A percentile compares a stretch with the other conserved stretches of the same genome.
These are phyloP conservation scores for Pseudotulostoma volvatum DNA, from an alignment of 495 filamentous ascomycete species.

Conservation along the genomic window DNA sequence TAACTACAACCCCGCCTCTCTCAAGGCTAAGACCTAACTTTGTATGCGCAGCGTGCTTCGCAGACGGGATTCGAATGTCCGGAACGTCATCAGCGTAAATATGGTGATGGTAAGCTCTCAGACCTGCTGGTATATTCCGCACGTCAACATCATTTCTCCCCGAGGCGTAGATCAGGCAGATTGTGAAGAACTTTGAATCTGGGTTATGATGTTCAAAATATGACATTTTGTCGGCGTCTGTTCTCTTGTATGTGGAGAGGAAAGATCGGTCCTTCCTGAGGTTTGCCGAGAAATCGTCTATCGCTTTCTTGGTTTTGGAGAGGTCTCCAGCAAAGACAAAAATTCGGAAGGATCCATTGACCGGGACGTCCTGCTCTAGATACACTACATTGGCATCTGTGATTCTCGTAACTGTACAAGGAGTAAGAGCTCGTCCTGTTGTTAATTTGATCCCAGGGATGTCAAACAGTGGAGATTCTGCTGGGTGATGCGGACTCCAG, in stretches of 20 bases:
- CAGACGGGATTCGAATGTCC: slow-evolving; percentile 51
- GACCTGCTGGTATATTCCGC: slow-evolving; percentile 42
- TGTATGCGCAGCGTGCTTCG: slow-evolving; percentile 58
- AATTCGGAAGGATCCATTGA: slow-evolving; percentile 75
- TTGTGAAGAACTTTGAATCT: slow-evolving; percentile 62
- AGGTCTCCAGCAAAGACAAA: slow-evolving; percentile 69
- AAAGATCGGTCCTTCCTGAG: slow-evolving; percentile 51
- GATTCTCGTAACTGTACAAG: slow-evolving; percentile 64
- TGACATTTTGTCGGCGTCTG: slow-evolving; percentile 45
- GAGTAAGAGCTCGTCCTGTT: slow-evolving; percentile 55
- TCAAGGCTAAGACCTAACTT: slow-evolving; percentile 70
- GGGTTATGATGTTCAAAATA: slow-evolving; percentile 73
- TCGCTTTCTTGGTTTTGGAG: slow-evolving; percentile 37
- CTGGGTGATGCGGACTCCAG: slow-evolving; percentile 55
- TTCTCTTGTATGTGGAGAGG: slow-evolving; percentile 43
- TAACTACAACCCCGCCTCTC: slow-evolving; percentile 61
- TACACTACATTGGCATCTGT: slow-evolving; percentile 75
- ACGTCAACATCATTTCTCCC: slow-evolving; percentile 50
- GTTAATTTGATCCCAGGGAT: slow-evolving; percentile 42
- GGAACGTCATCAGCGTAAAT: slow-evolving; percentile 76
- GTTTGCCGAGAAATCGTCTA: slow-evolving; percentile 49
- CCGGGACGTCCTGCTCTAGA: slow-evolving; percentile 72
- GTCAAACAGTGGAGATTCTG: slow-evolving; percentile 51
- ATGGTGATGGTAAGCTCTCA: slow-evolving; percentile 63
- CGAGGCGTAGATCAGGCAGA: slow-evolving; percentile 56